A percentile compares a stretch with the other conserved stretches of the same genome.
Evolutionary conservation across 1,284 basidiomycete genomes (phyloP).

Genomic region (Taiwanofungus camphoratus): DNA sequence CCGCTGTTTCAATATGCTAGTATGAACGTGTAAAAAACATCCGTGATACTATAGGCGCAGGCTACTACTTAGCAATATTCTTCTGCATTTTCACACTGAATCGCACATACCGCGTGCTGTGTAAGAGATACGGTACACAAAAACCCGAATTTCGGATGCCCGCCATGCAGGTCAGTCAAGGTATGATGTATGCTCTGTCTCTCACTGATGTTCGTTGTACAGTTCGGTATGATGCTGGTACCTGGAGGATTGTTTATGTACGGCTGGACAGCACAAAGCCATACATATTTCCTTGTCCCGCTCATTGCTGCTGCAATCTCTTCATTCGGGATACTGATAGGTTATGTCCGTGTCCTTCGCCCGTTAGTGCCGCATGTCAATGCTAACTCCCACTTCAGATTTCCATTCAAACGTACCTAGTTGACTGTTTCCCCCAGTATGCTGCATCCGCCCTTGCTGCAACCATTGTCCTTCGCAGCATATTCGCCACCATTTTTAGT

Average conservation of each 20-base stretch:
- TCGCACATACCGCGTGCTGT: slow-evolving; percentile 6
- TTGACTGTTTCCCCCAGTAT: slow-evolving; percentile 8
- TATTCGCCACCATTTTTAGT: slow-evolving; percentile 7
- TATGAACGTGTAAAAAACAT: no score
- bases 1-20: neutral
- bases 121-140: slow-evolving; percentile 5
- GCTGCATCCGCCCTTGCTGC: slow-evolving; percentile 11
- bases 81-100: slow-evolving; percentile 9
- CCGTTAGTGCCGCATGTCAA: no score
- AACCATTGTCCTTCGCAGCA: slow-evolving; percentile 8
- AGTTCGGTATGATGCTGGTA: slow-evolving; percentile 12
- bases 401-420: slow-evolving; percentile 12
- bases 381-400: no score
- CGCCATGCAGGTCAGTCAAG: slow-evolving; percentile 8
- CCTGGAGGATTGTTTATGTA: slow-evolving; percentile 30
- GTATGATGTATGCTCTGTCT: neutral
- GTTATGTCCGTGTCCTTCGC: slow-evolving; percentile 2
- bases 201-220: neutral
- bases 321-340: slow-evolving; percentile 10
- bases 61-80: slow-evolving; percentile 5
- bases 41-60: slow-evolving; percentile 2
- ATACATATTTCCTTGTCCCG: slow-evolving; percentile 8
- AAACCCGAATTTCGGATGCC: slow-evolving; percentile 11
- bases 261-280: slow-evolving; percentile 10
- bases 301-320: slow-evolving; percentile 10